Base-by-base conservation (phyloP, 2,329 filamentous ascomycete genomes). In the Moelleriella libera region DNA sequence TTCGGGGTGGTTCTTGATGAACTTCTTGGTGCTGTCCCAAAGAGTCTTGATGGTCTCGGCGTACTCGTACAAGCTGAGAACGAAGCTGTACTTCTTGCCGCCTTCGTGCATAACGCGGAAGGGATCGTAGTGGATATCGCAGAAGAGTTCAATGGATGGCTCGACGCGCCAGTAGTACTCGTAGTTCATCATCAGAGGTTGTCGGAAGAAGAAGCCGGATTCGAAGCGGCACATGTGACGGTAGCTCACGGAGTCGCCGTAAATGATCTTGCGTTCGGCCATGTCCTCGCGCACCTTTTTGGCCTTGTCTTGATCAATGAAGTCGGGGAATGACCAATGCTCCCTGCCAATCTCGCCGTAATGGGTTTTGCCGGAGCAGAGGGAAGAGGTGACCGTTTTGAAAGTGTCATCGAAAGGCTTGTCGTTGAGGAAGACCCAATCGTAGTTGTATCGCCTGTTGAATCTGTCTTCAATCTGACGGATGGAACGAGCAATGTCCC, bases 151-250 rank as follows among this genome's bases (percentile, higher is more conserved):
- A 62, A 98, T 82, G 67, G 86, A 92, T 57, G 92, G 92, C 75
- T 98, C 92, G 11, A 98, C 92, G 56, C 94, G 87, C 92, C 92
- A 98, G 77, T 98, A 98, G 79, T 88, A 98, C 63, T 98, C 92
- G 68, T 94, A 98, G 64, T 97, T 88, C 65, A 86, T 69, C 86
- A 98, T 89, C 55, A 96, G 70, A 31, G 80, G 78, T 65, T 98
- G 92, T 51, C 85, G 88, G 80, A 97, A 98, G 76, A 98, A 98
- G 76, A 98, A 98, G 40, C 92, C 92, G 6, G 90, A 97, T 68
- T 98, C 92, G 63, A 95, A 98, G 54, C 92, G 87, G 69, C 92
- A 98, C 92, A 98, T 98, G 74, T 98, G 94, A 53, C 92, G 82
- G 72, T 98, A 98, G 70, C 87, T 94, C 68, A 94, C 70, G 9